A percentile compares a stretch with the other conserved stretches of the same genome.
phyloP scores from a whole-genome alignment of 257 asterid genomes.

The Solanum dulcamara region DNA sequence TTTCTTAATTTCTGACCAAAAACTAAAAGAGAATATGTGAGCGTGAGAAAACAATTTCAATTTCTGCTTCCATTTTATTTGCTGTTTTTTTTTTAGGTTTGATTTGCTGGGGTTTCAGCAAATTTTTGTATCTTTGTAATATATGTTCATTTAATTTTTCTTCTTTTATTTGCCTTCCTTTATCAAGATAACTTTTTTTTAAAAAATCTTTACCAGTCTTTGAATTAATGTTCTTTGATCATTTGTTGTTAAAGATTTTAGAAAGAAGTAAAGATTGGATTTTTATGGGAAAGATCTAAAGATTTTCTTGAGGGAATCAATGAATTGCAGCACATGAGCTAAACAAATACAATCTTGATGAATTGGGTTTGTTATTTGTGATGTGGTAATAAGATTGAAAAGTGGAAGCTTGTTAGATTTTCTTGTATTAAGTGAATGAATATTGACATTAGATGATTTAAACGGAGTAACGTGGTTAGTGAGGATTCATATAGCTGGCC shows the following conservation, averaged over 20 bases:
- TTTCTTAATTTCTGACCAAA: neutral
- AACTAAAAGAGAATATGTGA: neutral
- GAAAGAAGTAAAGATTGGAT: neutral
- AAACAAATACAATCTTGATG: neutral
- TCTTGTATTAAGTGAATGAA: neutral
- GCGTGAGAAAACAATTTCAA: neutral
- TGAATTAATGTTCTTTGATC: neutral
- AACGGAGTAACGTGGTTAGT: neutral
- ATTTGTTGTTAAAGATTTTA: neutral
- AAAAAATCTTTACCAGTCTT: neutral
- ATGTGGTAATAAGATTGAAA: conserved; percentile 6
- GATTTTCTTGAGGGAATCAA: neutral
- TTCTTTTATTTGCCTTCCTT: neutral
- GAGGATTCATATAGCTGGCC: neutral
- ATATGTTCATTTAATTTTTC: neutral
- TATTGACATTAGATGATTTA: neutral
- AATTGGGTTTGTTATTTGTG: conserved; percentile 1
- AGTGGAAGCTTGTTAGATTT: neutral
- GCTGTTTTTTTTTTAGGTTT: neutral
- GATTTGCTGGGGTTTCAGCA: neutral
- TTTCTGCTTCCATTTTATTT: neutral
- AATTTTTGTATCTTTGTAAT: neutral
- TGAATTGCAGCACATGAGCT: neutral
- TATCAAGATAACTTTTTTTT: neutral
- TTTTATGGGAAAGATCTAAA: neutral